Percentiles rank a stretch among this genome's conserved stretches.
These are phyloP conservation scores for Lichtheimia ornata DNA, from an alignment of 371 early-diverging fungal species.

Conservation along the genomic window DNA sequence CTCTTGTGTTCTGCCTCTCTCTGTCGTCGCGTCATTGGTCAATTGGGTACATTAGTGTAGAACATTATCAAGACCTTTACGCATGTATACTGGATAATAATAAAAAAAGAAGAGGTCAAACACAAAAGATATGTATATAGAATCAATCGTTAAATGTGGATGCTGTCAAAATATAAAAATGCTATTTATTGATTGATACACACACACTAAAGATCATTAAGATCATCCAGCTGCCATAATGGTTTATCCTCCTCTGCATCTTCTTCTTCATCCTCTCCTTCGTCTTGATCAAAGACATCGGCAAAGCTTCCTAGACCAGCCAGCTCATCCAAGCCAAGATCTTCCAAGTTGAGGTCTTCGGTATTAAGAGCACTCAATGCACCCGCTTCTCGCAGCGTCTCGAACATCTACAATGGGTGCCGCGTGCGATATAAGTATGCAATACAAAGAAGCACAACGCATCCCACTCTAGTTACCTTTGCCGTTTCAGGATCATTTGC, in stretches of 20 bases:
- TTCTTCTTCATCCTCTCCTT: constrained; percentile 11
- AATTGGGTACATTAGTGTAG: constrained; percentile 8
- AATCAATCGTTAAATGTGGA: too few species aligned
- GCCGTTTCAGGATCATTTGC: background rate
- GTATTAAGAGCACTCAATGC: background rate
- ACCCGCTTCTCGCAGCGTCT: background rate
- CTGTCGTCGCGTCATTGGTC: constrained; percentile 22
- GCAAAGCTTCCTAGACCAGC: too few species aligned
- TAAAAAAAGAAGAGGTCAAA: background rate
- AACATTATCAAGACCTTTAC: background rate
- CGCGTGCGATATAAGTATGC: background rate
- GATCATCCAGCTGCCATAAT: background rate
- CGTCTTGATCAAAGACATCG: too few species aligned
- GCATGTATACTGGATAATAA: background rate
- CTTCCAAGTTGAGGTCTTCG: constrained; percentile 14
- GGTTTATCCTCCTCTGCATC: constrained; percentile 14
- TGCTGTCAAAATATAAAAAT: too few species aligned
- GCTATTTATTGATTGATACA: too few species aligned
- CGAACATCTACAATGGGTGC: background rate
- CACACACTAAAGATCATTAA: background rate
- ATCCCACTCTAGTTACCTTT: background rate
- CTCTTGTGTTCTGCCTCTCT: constrained; percentile 47
- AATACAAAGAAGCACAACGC: background rate
- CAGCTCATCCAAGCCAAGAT: constrained; percentile 13
- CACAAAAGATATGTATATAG: background rate